A percentile compares a stretch with the other conserved stretches of the same genome.
phyloP scores from a whole-genome alignment of 2,329 filamentous ascomycete species.

The Aspergillus sp. region DNA sequence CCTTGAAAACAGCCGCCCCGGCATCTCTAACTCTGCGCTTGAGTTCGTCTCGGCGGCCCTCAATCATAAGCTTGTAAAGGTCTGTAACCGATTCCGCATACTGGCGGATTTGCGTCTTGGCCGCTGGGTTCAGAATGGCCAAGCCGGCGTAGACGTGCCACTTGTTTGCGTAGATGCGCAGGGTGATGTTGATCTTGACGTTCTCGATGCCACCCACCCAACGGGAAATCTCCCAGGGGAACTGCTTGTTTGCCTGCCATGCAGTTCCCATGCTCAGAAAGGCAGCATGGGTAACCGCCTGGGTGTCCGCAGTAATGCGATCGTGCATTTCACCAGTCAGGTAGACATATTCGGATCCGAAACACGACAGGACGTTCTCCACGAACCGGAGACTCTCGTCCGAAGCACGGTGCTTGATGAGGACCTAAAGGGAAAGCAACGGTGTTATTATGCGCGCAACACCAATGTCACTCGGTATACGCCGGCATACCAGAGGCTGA shows the following conservation, averaged over 20 bases:
- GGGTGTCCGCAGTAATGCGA: slow-evolving; percentile 95
- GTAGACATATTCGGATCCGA: slow-evolving; percentile 82
- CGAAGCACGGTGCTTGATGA: slow-evolving; percentile 90
- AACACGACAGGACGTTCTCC: slow-evolving; percentile 75
- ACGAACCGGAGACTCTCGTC: slow-evolving; percentile 75
- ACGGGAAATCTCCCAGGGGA: slow-evolving; percentile 94
- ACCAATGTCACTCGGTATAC: not conserved
- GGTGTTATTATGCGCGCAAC: slow-evolving; percentile 11
- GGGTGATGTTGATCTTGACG: slow-evolving; percentile 96
- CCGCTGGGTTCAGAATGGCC: slow-evolving; percentile 92
- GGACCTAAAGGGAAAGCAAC: slow-evolving; percentile 48
- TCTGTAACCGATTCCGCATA: slow-evolving; percentile 92
- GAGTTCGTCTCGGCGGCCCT: slow-evolving; percentile 74
- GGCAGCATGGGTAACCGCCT: slow-evolving; percentile 95
- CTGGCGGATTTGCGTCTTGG: slow-evolving; percentile 87
- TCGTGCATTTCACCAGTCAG: slow-evolving; percentile 87
- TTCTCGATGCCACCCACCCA: slow-evolving; percentile 98
- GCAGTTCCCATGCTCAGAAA: slow-evolving; percentile 98
- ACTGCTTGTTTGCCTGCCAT: slow-evolving; percentile 92
- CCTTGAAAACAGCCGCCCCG: slow-evolving; percentile 67
- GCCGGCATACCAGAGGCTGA: slow-evolving; percentile 72
- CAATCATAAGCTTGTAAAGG: slow-evolving; percentile 95
- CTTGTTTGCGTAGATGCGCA: slow-evolving; percentile 97
- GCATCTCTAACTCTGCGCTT: slow-evolving; percentile 74
- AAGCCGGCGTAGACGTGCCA: slow-evolving; percentile 99